Evolutionary conservation across 2,329 filamentous ascomycete genomes (phyloP).

Genomic region (Colletotrichum higginsianum): DNA sequence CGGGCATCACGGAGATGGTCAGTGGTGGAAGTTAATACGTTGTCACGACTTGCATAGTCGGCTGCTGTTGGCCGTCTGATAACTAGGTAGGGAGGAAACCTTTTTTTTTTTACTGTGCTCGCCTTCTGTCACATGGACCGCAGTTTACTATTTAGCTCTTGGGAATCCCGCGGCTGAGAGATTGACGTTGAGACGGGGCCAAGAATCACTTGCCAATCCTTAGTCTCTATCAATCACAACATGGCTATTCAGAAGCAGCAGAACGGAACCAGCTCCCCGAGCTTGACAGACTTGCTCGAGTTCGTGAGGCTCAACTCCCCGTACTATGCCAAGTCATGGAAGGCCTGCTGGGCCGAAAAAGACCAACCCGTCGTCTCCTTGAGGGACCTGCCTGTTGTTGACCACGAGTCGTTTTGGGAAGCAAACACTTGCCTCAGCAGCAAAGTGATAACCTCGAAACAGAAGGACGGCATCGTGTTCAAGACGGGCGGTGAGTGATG

Average conservation of each 20-base stretch:
- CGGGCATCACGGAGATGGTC: background rate
- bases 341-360: background rate
- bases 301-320: constrained; percentile 29
- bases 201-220: background rate
- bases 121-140: no score
- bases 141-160: background rate
- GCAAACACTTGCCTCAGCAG: constrained; percentile 35
- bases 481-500: constrained; percentile 28
- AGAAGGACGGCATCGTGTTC: constrained; percentile 34
- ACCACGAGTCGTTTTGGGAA: constrained; percentile 33
- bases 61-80: background rate
- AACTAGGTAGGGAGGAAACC: background rate
- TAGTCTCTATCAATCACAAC: background rate
- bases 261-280: background rate
- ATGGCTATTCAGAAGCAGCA: constrained; percentile 7
- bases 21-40: no score
- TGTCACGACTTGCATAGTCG: background rate
- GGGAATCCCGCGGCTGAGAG: background rate
- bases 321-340: constrained; percentile 32
- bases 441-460: constrained; percentile 33
- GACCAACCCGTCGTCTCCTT: background rate
- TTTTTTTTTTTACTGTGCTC: background rate
- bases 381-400: constrained; percentile 16
- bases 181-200: background rate
- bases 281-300: constrained; percentile 23